phyloP scores from a whole-genome alignment of 345 rosid genomes.

The Linum trigynum region DNA sequence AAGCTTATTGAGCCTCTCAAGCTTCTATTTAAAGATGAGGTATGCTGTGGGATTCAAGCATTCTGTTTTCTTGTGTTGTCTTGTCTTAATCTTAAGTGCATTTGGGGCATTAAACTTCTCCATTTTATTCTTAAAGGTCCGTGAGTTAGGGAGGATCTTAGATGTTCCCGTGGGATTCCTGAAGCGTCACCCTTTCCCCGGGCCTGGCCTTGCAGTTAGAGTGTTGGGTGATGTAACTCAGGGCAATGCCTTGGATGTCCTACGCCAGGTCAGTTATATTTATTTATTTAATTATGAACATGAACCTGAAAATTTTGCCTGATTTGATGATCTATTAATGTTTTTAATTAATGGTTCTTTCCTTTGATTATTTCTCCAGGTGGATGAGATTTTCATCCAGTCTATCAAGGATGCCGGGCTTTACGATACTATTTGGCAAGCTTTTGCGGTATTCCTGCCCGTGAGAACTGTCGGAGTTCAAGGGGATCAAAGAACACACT shows the following conservation, averaged over 20 bases:
- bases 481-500: conserved; percentile 98
- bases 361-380: conserved; percentile 32
- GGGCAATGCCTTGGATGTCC: conserved; percentile 80
- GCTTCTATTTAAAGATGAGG: conserved; percentile 97
- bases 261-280: conserved; percentile 55
- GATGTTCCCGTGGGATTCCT: conserved; percentile 75
- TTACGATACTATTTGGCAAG: conserved; percentile 96
- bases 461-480: conserved; percentile 94
- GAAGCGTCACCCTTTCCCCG: conserved; percentile 96
- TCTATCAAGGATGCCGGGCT: conserved; percentile 94
- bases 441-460: conserved; percentile 95
- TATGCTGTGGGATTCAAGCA: conserved; percentile 35
- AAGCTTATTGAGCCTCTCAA: conserved; percentile 96
- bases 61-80: background rate
- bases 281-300: conserved; percentile 6
- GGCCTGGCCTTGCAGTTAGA: conserved; percentile 98
- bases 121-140: conserved; percentile 46
- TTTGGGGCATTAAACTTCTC: background rate
- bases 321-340: background rate
- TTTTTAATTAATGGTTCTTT: background rate
- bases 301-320: background rate
- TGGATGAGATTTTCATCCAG: conserved; percentile 94
- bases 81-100: background rate
- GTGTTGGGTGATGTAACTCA: conserved; percentile 89
- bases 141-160: conserved; percentile 76